Base-by-base conservation (phyloP, 441 rosid genomes). In the Hura crepitans region DNA sequence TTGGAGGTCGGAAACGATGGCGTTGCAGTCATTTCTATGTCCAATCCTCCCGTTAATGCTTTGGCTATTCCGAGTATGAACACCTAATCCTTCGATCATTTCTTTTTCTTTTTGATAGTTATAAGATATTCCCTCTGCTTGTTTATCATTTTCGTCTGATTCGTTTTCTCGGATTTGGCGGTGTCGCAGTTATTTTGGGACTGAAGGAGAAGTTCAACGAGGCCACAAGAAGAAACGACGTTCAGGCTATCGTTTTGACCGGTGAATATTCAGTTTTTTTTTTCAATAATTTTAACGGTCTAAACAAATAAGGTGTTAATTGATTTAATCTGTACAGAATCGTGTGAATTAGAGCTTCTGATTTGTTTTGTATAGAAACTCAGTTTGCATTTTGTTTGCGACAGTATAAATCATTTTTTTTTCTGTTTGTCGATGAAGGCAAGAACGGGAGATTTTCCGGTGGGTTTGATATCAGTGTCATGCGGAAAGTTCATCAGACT, bases 11-110 rank as follows among this genome's bases (percentile, higher is more conserved):
- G 99, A 23, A 63, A 67, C 84, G 99, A 94, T 70, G 99, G 97
- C 78, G 97, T 94, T 71, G 97, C 99, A 1, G 80, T 94, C 49
- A 72, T 94, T 72, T 85, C 94, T 71, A 83, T 94, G 75, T 80
- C 79, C 27, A 92, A 94, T 78, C 99, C 97, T 77, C 97, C 97
- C 27, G 97, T 94, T 70, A 94, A 92, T 73, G 91, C 97, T 72
- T 47, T 94, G 35, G 91, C 97, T 10, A 71, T 90, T 74, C 84
- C 91, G 65, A 78, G 99, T 94, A 74, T 78, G 5, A 4, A 6
- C 50, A 8, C 33, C 22, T 1, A 0, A 11, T 25, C 2, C 27
- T 33, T 22, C 20, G 5, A 18, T 8, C 58, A 1, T 22, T 30
- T 61, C 18, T 25, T 49, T 3, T 12, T 28, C 61, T 8, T 57